phyloP scores from a whole-genome alignment of 768 basidiomycete genomes.

The Suillus variegatus region DNA sequence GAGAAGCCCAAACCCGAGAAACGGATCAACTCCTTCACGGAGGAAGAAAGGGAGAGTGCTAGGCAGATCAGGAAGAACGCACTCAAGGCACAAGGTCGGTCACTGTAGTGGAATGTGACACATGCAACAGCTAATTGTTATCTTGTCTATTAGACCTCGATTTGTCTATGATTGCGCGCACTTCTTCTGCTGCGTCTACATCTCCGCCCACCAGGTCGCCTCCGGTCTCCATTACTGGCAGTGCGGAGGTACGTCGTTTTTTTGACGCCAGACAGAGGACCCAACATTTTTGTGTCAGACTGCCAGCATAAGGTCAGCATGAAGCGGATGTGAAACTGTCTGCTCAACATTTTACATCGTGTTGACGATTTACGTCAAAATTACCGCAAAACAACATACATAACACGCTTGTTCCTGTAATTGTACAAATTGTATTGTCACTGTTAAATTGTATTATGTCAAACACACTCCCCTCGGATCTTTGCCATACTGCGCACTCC shows the following conservation, averaged over 20 bases:
- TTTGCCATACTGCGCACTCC: background rate
- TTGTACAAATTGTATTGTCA: slow-evolving; percentile 2
- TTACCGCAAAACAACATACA: background rate
- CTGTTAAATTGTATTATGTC: background rate
- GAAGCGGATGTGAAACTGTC: background rate
- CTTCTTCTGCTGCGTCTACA: slow-evolving; percentile 68
- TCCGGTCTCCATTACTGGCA: slow-evolving; percentile 9
- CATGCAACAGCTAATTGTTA: slow-evolving; percentile 1
- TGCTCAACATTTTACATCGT: background rate
- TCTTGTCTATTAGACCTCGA: slow-evolving; percentile 42
- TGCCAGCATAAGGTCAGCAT: slow-evolving; percentile 4
- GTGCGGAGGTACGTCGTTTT: slow-evolving; percentile 21
- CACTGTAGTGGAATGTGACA: background rate
- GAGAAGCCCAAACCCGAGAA: slow-evolving; percentile 34
- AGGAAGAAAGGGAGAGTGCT: slow-evolving; percentile 68
- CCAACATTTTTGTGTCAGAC: background rate
- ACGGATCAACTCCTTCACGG: slow-evolving; percentile 47
- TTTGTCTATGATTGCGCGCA: slow-evolving; percentile 79
- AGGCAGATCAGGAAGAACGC: slow-evolving; percentile 71
- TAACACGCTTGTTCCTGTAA: background rate
- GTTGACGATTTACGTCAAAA: background rate
- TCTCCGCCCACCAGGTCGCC: slow-evolving; percentile 40
- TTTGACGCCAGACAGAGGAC: background rate
- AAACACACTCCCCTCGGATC: background rate
- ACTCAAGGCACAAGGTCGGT: slow-evolving; percentile 59